Evolutionary conservation across 108 stramenopile species (phyloP), one percentile per base, ranked within the genome.

Genomic region (Nitzschia sp.): DNA sequence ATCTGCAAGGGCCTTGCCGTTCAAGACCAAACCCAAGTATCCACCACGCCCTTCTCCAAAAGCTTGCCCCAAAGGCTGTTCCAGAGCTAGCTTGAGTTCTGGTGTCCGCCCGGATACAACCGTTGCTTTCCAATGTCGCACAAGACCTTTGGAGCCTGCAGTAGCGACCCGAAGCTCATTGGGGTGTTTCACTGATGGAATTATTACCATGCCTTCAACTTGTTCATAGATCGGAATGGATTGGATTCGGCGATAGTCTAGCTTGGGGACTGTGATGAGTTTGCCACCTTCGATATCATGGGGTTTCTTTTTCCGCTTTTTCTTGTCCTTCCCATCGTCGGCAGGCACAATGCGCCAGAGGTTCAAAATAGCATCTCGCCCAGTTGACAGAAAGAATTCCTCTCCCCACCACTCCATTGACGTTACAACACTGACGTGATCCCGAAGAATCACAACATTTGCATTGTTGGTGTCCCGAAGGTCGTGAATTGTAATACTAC

Each of bases 401-500:
- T 75, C 48, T 21, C 72, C 51, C 69, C 78, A 85, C 90, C 89
- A 97, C 8, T 75, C 82, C 68, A 96, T 77, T 49, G 87, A 82
- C 0, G 92, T 97, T 42, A 97, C 96, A 21, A 90, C 78, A 46
- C 93, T 89, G 25, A 97, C 73, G 82, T 98, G 97, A 79, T 94
- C 95, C 11, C 78, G 67, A 48, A 96, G 53, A 21, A 90, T 83
- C 2, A 86, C 80, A 19, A 88, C 71, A 19, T 75, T 63, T 26
- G 72, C 70, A 11, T 77, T 32, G 24, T 87, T 73, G 0, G 59
- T 45, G 21, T 86, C 66, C 33, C 87, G 69, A 68, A 95, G 76
- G 75, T 95, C 78, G 67, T 92, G 86, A 69, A 95, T 81, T 11
- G 84, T 63, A 30, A 95, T 82, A 25, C 84, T 85, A 28, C 93